Conservation (phyloP, 78 protist species). For the slime mould (Dictyostelium discoideum) region dicty_2.7 NC_007090.3:5038501-5039000, state of each 20-base stretch:
- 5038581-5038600: not conserved
- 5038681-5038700: not conserved
- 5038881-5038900: not conserved
- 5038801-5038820: not conserved
- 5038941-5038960: slow-evolving; percentile 29
- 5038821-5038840: slow-evolving; percentile 30
- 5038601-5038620: slow-evolving; percentile 13
- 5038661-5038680: not conserved
- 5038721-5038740: not conserved
- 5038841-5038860: slow-evolving; percentile 22
- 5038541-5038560: not conserved
- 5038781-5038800: not conserved
- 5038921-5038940: not conserved
- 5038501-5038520: not conserved
- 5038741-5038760: not conserved
- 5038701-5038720: not conserved
- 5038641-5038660: not conserved
- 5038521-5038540: not conserved
- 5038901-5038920: not conserved
- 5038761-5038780: not conserved
- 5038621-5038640: not conserved
- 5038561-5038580: slow-evolving; percentile 15
- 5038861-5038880: not conserved
- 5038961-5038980: slow-evolving; percentile 14
- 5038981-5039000: not conserved